Evolutionary conservation across 345 rosid species (phyloP), one percentile per base, ranked within the genome.

Genomic region (Salix caprea): DNA sequence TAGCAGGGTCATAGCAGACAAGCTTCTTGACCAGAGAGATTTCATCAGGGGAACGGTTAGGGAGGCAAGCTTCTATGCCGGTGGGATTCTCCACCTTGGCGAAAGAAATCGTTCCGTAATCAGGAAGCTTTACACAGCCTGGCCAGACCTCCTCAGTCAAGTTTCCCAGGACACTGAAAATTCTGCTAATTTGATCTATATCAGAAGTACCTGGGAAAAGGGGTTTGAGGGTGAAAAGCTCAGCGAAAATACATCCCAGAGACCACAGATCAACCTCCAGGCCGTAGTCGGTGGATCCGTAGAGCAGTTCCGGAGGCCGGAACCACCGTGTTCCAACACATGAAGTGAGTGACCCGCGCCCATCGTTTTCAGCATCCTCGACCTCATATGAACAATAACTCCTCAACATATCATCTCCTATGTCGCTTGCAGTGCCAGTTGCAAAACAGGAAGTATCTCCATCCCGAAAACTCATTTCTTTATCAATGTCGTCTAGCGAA

Each of bases 281-380:
- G 44, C 97, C 94, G 60, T 96, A 94, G 82, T 86, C 81, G 10
- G 87, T 86, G 69, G 97, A 96, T 69, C 99, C 99, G 70, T 91
- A 91, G 44, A 96, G 97, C 26, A 93, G 92, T 78, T 96, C 98
- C 8, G 98, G 95, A 15, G 97, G 89, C 78, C 92, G 89, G 87
- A 93, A 96, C 99, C 99, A 92, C n/a, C 98, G 91, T 26, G 99
- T 96, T 34, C 99, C 99, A 36, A 92, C 97, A 70, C 94, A 92
- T 36, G 97, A 91, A 42, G 98, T 96, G 84, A 96, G 87, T 23
- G 86, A 81, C 70, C 90, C 95, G 9, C 72, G 82, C 68, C 71
- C 71, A 34, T 72, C 89, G 76, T 83, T 86, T 23, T 69, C 86
- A 3, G 66, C 89, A 72, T 88, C 94, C 62, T 90, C 97, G 39